Percentiles rank a stretch among this genome's conserved stretches.
Evolutionary conservation across 257 asterid species (phyloP).

Genomic region (Penstemon newberryi): DNA sequence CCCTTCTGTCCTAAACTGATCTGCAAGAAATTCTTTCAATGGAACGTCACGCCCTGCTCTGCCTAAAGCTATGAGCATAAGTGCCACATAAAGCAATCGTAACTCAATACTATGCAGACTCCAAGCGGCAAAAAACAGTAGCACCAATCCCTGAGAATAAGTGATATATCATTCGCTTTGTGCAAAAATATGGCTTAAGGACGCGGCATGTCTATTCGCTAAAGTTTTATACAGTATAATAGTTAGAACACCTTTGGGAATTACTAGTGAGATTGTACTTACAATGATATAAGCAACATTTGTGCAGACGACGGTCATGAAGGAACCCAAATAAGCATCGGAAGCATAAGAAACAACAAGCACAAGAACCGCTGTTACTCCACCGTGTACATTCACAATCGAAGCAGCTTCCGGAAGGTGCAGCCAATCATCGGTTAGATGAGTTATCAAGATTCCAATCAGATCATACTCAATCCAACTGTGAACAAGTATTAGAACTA

Average conservation of each 20-base stretch:
- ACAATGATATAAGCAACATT: slow-evolving; percentile 10
- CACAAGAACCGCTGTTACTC: neutral
- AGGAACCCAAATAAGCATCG: slow-evolving; percentile 3
- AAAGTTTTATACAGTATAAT: too few species aligned
- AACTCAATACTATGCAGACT: neutral
- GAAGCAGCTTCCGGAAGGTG: slow-evolving; percentile 12
- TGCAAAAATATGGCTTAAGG: too few species aligned
- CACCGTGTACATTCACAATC: slow-evolving; percentile 8
- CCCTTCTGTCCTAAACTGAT: neutral
- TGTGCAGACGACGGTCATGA: neutral
- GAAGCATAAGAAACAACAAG: neutral
- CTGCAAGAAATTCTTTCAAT: slow-evolving; percentile 16
- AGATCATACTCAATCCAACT: slow-evolving; percentile 1
- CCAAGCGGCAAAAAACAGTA: neutral
- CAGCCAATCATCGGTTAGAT: neutral
- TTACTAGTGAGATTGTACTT: neutral
- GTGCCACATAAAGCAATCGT: neutral
- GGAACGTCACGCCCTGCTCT: neutral
- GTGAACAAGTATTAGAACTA: slow-evolving; percentile 5
- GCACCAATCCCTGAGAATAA: neutral
- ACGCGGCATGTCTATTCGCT: too few species aligned
- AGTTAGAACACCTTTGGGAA: too few species aligned
- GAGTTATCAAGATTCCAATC: slow-evolving; percentile 4
- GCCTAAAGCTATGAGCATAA: slow-evolving; percentile 7
- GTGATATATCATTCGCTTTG: neutral